These are phyloP conservation scores for Pugionium cornutum DNA, from an alignment of 345 rosid species.

Conservation along the genomic window DNA sequence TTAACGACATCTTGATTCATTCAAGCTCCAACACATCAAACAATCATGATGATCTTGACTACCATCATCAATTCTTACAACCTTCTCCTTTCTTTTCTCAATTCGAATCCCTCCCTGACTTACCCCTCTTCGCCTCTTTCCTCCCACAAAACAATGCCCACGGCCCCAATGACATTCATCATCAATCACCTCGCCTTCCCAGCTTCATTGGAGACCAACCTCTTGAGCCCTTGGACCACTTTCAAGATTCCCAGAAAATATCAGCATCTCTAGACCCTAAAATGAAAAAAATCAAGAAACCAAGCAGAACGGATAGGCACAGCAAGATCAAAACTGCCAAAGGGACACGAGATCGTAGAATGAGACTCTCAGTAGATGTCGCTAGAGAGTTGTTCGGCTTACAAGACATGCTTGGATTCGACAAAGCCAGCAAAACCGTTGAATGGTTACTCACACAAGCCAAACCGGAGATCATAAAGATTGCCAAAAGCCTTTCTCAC, in stretches of 20 bases:
- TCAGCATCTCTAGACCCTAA: slow-evolving; percentile 30
- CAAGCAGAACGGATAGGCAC: slow-evolving; percentile 70
- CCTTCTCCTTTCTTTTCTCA: slow-evolving; percentile 52
- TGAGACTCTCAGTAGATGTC: slow-evolving; percentile 78
- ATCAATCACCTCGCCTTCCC: slow-evolving; percentile 39
- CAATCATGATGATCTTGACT: slow-evolving; percentile 19
- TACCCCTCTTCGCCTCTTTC: slow-evolving; percentile 32
- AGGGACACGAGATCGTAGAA: slow-evolving; percentile 80
- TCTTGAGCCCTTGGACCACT: slow-evolving; percentile 37
- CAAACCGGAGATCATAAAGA: slow-evolving; percentile 55
- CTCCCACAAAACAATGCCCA: slow-evolving; percentile 26
- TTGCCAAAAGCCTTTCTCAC: slow-evolving; percentile 31
- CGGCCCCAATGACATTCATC: slow-evolving; percentile 26
- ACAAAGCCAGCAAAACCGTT: slow-evolving; percentile 82
- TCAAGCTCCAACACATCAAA: slow-evolving; percentile 20
- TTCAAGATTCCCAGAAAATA: slow-evolving; percentile 38
- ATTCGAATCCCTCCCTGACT: slow-evolving; percentile 35
- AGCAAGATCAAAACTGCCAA: slow-evolving; percentile 84
- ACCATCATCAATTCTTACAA: slow-evolving; percentile 31
- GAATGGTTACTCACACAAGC: slow-evolving; percentile 78
- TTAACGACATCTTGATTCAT: slow-evolving; percentile 27
- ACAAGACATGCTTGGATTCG: slow-evolving; percentile 79
- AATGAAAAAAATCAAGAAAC: slow-evolving; percentile 39
- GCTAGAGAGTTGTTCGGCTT: slow-evolving; percentile 72
- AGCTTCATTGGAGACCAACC: slow-evolving; percentile 27